Conservation (phyloP, 495 filamentous ascomycete genomes). For the Penicillium pancosmium region DNA sequence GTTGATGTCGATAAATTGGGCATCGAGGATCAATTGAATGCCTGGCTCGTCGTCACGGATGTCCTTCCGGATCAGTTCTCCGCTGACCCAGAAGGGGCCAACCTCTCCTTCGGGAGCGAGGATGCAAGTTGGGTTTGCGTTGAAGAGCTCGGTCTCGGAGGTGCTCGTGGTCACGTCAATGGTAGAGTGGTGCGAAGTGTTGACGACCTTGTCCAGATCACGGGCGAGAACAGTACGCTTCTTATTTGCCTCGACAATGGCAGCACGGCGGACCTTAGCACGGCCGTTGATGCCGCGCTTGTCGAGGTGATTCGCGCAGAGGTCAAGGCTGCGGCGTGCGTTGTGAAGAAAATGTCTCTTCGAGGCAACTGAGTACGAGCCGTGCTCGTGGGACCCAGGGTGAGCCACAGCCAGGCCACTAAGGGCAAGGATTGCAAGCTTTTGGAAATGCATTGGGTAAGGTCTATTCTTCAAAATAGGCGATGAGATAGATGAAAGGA, state of each 20-base stretch:
- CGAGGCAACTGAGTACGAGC: slow-evolving; percentile 13
- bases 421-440: slow-evolving; percentile 20
- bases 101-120: slow-evolving; percentile 31
- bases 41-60: slow-evolving; percentile 50
- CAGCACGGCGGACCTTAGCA: slow-evolving; percentile 26
- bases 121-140: slow-evolving; percentile 24
- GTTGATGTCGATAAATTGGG: slow-evolving; percentile 56
- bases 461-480: background rate
- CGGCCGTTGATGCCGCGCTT: slow-evolving; percentile 25
- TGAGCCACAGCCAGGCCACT: slow-evolving; percentile 23
- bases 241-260: slow-evolving; percentile 16
- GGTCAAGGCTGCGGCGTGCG: slow-evolving; percentile 19
- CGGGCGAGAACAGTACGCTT: slow-evolving; percentile 19
- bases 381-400: slow-evolving; percentile 26
- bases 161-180: slow-evolving; percentile 21
- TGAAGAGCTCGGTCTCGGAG: slow-evolving; percentile 24
- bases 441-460: slow-evolving; percentile 15
- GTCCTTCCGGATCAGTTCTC: slow-evolving; percentile 55
- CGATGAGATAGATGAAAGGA: background rate
- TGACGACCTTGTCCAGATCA: slow-evolving; percentile 23
- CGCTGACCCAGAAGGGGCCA: slow-evolving; percentile 38
- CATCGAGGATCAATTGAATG: slow-evolving; percentile 54
- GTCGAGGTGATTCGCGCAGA: slow-evolving; percentile 24
- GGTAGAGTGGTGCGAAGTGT: slow-evolving; percentile 23
- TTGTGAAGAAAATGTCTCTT: slow-evolving; percentile 27